Conservation (phyloP, 1,139 yeast genomes). For the Debaryomyces nepalensis region DNA sequence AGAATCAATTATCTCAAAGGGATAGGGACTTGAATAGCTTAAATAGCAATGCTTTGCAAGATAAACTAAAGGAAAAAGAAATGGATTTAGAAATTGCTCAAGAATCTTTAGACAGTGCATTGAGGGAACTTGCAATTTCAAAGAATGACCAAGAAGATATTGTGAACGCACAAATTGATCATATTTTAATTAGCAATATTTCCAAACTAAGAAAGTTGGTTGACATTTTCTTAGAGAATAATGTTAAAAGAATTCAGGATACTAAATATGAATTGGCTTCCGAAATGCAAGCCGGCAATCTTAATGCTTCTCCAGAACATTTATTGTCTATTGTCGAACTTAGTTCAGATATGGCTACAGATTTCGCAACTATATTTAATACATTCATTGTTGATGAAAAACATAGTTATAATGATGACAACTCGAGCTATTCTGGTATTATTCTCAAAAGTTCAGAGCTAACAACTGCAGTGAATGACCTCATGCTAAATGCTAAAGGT, state of each 20-base stretch:
- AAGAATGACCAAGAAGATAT: slow-evolving; percentile 60
- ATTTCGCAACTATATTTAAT: slow-evolving; percentile 80
- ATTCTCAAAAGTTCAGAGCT: slow-evolving; percentile 72
- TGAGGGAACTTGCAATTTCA: slow-evolving; percentile 60
- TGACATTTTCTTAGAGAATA: slow-evolving; percentile 74
- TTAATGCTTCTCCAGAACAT: slow-evolving; percentile 75
- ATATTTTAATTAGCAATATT: slow-evolving; percentile 54
- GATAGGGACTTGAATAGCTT: slow-evolving; percentile 27
- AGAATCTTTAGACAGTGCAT: slow-evolving; percentile 78
- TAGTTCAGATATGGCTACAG: slow-evolving; percentile 74
- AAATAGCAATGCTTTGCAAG: slow-evolving; percentile 42
- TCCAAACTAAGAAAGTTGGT: slow-evolving; percentile 59
- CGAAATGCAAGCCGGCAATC: slow-evolving; percentile 84
- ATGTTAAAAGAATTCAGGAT: slow-evolving; percentile 75
- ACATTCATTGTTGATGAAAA: slow-evolving; percentile 79
- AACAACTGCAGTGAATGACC: slow-evolving; percentile 66
- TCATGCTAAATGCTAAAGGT: slow-evolving; percentile 74
- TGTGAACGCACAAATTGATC: slow-evolving; percentile 63
- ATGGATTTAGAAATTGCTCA: slow-evolving; percentile 81
- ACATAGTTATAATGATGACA: slow-evolving; percentile 58
- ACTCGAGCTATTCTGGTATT: slow-evolving; percentile 56
- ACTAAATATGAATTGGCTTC: slow-evolving; percentile 73
- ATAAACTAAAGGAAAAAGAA: slow-evolving; percentile 66
- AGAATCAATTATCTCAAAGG: slow-evolving; percentile 38
- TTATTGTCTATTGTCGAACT: slow-evolving; percentile 73